Evolutionary conservation across 163 green algal species (phyloP), one percentile per base, ranked within the genome.

Genomic region (Trebouxiophyceae sp.): DNA sequence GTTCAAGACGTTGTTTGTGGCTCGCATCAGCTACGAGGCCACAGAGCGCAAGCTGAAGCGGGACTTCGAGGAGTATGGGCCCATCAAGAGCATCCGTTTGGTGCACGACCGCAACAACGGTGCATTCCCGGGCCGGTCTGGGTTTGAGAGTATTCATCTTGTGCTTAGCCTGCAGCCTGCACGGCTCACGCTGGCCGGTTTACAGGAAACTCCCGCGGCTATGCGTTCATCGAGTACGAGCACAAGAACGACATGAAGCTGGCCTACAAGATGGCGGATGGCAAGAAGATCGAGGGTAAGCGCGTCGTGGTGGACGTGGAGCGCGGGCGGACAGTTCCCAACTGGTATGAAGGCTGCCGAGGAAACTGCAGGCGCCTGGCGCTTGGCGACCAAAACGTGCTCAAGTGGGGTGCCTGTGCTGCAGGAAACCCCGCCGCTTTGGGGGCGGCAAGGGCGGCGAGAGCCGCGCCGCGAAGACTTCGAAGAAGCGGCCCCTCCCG

Each of bases 171-270:
- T n/a, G n/a, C n/a, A n/a, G n/a, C n/a, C n/a, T n/a, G n/a, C n/a
- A n/a, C n/a, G n/a, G n/a, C n/a, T n/a, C n/a, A n/a, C n/a, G n/a
- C n/a, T n/a, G n/a, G n/a, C n/a, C n/a, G n/a, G n/a, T n/a, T n/a
- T n/a, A n/a, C n/a, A 89, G 86, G 80, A 47, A 95, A 95, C 75
- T 78, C 86, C 0, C 75, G 84, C 1, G 90, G 90, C 32, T 96
- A 96, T 68, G 90, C 86, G 0, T 96, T 96, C 60, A 75, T 96
- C 7, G 89, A 96, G 79, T 96, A 80, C 66, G 89, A 95, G 75
- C 78, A 91, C 73, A 91, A 93, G 76, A 83, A 80, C 46, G 89
- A 96, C 77, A 93, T 96, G 86, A 96, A 95, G 79, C 76, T 88
- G 66, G 90, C 90, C 0, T 96, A 95, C 82, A 96, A 96, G 77